Percentiles rank a stretch among this genome's conserved stretches.
These are phyloP conservation scores for Mucor ambiguus DNA, from an alignment of 371 early-diverging fungal species.

Conservation along the genomic window DNA sequence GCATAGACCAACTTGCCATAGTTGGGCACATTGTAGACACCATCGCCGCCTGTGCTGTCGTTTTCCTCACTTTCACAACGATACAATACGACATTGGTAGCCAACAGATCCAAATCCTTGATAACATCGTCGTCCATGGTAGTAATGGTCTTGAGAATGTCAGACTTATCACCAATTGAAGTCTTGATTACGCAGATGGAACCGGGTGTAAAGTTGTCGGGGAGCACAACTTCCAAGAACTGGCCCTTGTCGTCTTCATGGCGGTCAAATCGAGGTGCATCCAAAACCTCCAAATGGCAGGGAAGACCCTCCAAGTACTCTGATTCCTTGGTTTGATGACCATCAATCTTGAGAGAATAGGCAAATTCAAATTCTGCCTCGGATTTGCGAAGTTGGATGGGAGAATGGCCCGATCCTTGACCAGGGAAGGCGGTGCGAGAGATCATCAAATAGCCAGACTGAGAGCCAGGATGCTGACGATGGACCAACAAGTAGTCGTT, in stretches of 20 bases:
- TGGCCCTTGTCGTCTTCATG: conserved; percentile 55
- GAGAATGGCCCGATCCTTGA: conserved; percentile 48
- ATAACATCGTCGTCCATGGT: conserved; percentile 49
- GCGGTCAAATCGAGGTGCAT: conserved; percentile 49
- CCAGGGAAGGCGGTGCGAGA: conserved; percentile 83
- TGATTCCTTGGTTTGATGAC: conserved; percentile 18
- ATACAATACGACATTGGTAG: conserved; percentile 84
- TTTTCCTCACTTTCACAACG: conserved; percentile 86
- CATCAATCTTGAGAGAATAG: conserved; percentile 51
- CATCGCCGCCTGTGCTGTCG: conserved; percentile 72
- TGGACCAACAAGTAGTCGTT: conserved; percentile 90
- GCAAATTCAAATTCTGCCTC: conserved; percentile 53
- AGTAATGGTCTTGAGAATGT: conserved; percentile 48
- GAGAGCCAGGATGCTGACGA: conserved; percentile 87
- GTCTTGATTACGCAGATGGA: conserved; percentile 75
- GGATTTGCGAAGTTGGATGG: conserved; percentile 68
- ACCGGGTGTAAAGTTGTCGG: conserved; percentile 67
- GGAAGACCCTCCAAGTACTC: conserved; percentile 60
- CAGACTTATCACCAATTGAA: conserved; percentile 48
- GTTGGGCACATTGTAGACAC: conserved; percentile 86
- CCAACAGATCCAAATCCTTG: conserved; percentile 55
- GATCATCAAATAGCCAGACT: conserved; percentile 89
- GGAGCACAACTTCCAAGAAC: conserved; percentile 64
- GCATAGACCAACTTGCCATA: conserved; percentile 83
- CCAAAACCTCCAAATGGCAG: conserved; percentile 48